phyloP scores from a whole-genome alignment of 345 rosid genomes.

The Pistacia atlantica region DNA sequence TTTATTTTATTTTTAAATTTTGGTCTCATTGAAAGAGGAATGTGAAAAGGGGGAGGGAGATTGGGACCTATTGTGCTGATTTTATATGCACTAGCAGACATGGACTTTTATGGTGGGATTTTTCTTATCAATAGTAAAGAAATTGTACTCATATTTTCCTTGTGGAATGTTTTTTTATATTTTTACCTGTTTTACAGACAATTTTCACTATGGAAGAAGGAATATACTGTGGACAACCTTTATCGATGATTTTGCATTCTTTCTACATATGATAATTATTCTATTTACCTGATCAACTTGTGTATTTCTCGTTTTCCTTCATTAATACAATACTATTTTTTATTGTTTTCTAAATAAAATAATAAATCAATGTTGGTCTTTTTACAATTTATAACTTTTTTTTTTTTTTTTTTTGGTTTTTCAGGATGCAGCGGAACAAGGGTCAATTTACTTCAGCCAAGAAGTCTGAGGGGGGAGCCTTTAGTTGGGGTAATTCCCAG shows the following conservation, averaged over 20 bases:
- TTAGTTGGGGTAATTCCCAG: slow-evolving; percentile 55
- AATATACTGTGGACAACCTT: not conserved
- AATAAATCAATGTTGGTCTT: not conserved
- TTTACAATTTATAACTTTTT: slow-evolving; percentile 5
- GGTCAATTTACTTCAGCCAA: slow-evolving; percentile 95
- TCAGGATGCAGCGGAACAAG: slow-evolving; percentile 96
- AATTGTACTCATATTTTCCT: not conserved
- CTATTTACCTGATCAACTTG: not conserved
- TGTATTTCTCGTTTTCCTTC: too few species aligned
- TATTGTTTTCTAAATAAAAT: too few species aligned
- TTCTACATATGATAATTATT: not conserved
- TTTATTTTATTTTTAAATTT: not conserved
- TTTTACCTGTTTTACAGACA: not conserved
- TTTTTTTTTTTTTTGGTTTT: slow-evolving; percentile 3
- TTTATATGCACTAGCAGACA: slow-evolving; percentile 6
- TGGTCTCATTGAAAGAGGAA: not conserved
- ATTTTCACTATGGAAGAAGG: not conserved
- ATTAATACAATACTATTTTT: too few species aligned
- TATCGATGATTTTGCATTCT: slow-evolving; percentile 1
- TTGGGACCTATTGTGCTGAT: not conserved
- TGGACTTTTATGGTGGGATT: not conserved
- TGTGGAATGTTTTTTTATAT: not conserved
- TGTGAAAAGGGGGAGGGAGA: not conserved
- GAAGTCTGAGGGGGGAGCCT: slow-evolving; percentile 72
- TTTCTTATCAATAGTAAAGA: not conserved